Base-by-base conservation (phyloP, 345 rosid genomes). In the Eucalyptus marginata region DNA sequence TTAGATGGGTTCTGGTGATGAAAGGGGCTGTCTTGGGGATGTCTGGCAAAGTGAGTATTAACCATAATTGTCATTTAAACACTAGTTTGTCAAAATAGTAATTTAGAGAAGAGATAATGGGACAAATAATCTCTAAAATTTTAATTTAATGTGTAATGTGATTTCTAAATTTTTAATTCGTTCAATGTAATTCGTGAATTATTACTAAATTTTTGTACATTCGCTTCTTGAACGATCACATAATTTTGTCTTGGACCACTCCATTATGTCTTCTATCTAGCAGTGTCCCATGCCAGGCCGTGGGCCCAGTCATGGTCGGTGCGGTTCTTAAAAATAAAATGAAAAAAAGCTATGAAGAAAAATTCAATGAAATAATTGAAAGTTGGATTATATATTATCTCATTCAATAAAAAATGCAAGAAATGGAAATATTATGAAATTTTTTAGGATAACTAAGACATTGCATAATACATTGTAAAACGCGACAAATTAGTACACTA, bases 101-200 rank as follows among this genome's bases (percentile, higher is more conserved):
- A 64, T n/a, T 15, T n/a, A 15, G 6, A n/a, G 3, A 64, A 31
- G 54, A 6, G 20, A 64, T 14, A 7, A 15, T 14, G 9, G 0
- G 2, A 29, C 0, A 29, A 13, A 29, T 29, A 2, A 7, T 64
- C 7, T 29, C 0, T 4, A 4, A 14, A n/a, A n/a, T 64, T 64
- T 59, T 64, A 2, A 3, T 15, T 7, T 1, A n/a, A 14, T 4
- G 3, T 14, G 2, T n/a, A 64, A n/a, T 15, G 0, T 14, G 10
- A 64, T 64, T 4, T 2, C 0, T n/a, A 15, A 64, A 64, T 6
- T 14, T 4, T 66, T 9, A 66, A 66, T n/a, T 66, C 7, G 3
- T n/a, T n/a, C 0, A n/a, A n/a, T 4, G 1, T 66, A 8, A 4
- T 64, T 7, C 0, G 5, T 64, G 18, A 64, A 64, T n/a, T n/a